phyloP scores from a whole-genome alignment of 768 basidiomycete genomes.

The Panaeolus cyanescens region DNA sequence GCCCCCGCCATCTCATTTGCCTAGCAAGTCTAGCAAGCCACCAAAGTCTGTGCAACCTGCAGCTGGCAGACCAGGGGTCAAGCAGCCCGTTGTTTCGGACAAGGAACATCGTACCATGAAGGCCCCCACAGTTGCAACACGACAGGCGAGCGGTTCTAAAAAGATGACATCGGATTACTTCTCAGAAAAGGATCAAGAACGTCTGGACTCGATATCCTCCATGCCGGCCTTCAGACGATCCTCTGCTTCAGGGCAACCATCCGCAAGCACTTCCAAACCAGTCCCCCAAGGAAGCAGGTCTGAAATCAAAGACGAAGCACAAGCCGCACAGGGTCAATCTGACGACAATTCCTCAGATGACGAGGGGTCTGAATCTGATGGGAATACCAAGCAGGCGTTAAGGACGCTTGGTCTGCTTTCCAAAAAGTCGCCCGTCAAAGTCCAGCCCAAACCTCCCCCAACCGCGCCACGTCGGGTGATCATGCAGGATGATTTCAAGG shows the following conservation, averaged over 20 bases:
- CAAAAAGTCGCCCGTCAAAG: neutral
- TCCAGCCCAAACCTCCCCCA: neutral
- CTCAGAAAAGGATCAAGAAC: constrained; percentile 31
- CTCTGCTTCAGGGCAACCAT: neutral
- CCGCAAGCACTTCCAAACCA: neutral
- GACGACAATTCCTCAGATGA: neutral
- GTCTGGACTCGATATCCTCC: constrained; percentile 32
- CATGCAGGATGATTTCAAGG: neutral
- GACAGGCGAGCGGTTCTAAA: too few species aligned
- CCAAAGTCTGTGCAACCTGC: constrained; percentile 4
- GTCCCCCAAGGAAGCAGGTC: neutral
- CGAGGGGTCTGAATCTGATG: neutral
- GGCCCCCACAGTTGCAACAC: constrained; percentile 14
- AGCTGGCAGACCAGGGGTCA: constrained; percentile 6
- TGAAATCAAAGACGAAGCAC: constrained; percentile 32
- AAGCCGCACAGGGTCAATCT: constrained; percentile 10
- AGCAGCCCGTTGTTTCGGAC: constrained; percentile 14
- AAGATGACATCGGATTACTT: constrained; percentile 24
- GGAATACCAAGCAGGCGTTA: neutral
- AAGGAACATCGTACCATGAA: constrained; percentile 5
- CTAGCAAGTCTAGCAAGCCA: constrained; percentile 25
- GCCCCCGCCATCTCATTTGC: constrained; percentile 50
- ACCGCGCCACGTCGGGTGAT: neutral
- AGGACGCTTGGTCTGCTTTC: neutral
- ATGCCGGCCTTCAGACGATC: constrained; percentile 46